These are phyloP conservation scores for Zizania palustris DNA, from an alignment of 202 grass and related monocot genomes.

Conservation along the genomic window DNA sequence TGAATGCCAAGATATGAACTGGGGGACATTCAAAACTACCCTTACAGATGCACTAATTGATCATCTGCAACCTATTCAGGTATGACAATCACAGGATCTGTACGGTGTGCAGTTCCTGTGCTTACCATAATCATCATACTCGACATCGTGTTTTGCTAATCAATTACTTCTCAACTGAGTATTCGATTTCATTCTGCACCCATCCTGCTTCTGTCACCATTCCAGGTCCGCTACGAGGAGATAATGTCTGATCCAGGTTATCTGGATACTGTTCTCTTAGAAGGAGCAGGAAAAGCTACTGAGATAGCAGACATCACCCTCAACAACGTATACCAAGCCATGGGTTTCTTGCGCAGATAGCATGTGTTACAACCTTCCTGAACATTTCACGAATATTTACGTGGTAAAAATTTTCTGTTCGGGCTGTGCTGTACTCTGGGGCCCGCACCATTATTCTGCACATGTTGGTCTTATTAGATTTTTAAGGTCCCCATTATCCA, in stretches of 20 bases:
- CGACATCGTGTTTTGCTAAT: constrained; percentile 10
- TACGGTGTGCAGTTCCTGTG: background rate
- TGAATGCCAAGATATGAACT: constrained; percentile 94
- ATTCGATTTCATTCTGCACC: constrained; percentile 3
- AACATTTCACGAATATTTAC: constrained; percentile 1
- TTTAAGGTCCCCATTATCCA: background rate
- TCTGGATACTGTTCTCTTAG: constrained; percentile 72
- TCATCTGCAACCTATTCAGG: constrained; percentile 95
- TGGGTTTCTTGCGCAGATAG: constrained; percentile 91
- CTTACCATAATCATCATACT: constrained; percentile 3
- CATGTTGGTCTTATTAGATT: background rate
- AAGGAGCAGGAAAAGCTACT: constrained; percentile 77
- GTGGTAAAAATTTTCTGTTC: background rate
- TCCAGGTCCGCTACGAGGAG: constrained; percentile 74
- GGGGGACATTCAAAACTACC: constrained; percentile 83
- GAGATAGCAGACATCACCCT: constrained; percentile 80
- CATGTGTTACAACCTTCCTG: constrained; percentile 2
- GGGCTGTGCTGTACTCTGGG: background rate
- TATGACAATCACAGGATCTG: constrained; percentile 6
- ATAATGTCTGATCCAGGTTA: constrained; percentile 83
- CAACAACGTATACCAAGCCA: constrained; percentile 89
- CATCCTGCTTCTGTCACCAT: constrained; percentile 18
- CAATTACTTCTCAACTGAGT: background rate
- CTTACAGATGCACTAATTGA: constrained; percentile 87
- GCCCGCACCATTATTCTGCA: background rate